Evolutionary conservation across 164 flowering plant genomes (phyloP).

Genomic region (Amborella trichopoda): DNA sequence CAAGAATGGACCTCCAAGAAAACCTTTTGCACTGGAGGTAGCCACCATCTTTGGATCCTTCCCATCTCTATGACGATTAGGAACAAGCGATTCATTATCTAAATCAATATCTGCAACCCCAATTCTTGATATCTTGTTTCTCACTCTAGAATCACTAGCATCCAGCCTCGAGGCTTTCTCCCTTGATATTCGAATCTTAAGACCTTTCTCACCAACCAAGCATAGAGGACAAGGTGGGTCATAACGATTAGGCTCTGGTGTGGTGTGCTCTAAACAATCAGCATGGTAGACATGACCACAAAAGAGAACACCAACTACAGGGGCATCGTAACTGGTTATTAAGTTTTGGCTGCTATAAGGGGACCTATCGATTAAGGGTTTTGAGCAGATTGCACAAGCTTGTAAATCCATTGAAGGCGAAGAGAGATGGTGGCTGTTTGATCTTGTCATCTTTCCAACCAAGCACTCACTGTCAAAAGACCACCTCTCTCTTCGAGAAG

Average conservation of each 20-base stretch:
- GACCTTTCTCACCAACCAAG: slow-evolving; percentile 52
- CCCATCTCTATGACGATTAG: slow-evolving; percentile 22
- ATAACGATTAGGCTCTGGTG: slow-evolving; percentile 43
- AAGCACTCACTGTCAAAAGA: slow-evolving; percentile 76
- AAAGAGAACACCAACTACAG: slow-evolving; percentile 60
- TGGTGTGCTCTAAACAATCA: slow-evolving; percentile 71
- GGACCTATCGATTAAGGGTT: slow-evolving; percentile 53
- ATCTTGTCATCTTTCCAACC: slow-evolving; percentile 39
- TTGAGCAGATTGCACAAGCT: slow-evolving; percentile 64
- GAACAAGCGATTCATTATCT: slow-evolving; percentile 20
- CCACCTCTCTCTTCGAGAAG: slow-evolving; percentile 74
- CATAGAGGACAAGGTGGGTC: slow-evolving; percentile 86
- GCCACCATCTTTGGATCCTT: slow-evolving; percentile 38
- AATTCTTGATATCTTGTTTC: slow-evolving; percentile 36
- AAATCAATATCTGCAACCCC: slow-evolving; percentile 45
- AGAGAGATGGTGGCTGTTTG: slow-evolving; percentile 35
- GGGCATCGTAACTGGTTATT: slow-evolving; percentile 30
- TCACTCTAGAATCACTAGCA: slow-evolving; percentile 36
- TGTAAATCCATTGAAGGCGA: slow-evolving; percentile 53
- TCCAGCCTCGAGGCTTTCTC: slow-evolving; percentile 39
- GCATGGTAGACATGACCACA: slow-evolving; percentile 95
- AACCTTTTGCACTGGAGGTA: slow-evolving; percentile 43
- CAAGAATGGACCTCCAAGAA: slow-evolving; percentile 55
- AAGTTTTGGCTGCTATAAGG: slow-evolving; percentile 36
- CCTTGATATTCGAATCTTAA: slow-evolving; percentile 28